Conservation (phyloP, 208 protist species). For the Tritrichomonas foetus region DNA sequence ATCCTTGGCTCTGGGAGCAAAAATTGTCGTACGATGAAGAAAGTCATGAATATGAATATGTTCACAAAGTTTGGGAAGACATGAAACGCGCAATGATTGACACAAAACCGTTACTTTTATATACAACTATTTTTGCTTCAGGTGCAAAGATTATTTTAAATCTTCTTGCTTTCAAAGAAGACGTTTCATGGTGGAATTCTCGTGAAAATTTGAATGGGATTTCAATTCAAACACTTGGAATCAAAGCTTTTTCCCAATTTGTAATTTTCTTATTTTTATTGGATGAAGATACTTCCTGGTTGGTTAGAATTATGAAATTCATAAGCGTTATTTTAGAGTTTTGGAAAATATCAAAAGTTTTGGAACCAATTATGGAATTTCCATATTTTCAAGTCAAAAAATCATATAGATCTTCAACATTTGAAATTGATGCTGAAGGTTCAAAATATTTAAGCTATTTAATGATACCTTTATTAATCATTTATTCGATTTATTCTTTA, state of each 20-base stretch:
- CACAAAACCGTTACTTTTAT: constrained; percentile 81
- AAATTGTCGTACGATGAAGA: neutral
- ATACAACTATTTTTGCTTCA: constrained; percentile 78
- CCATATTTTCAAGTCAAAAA: constrained; percentile 33
- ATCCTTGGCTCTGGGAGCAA: neutral
- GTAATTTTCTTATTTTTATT: constrained; percentile 95
- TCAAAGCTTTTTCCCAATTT: constrained; percentile 77
- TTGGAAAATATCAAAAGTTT: constrained; percentile 87
- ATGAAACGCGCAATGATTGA: constrained; percentile 81
- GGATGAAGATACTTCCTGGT: constrained; percentile 81
- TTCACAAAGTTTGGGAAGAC: constrained; percentile 55
- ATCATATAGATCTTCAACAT: neutral
- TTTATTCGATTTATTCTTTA: constrained; percentile 32
- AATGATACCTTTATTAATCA: constrained; percentile 75
- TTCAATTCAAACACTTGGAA: constrained; percentile 79
- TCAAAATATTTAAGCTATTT: constrained; percentile 81
- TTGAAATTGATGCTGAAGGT: constrained; percentile 60
- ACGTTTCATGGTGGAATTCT: constrained; percentile 70
- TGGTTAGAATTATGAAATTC: constrained; percentile 71
- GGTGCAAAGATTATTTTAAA: constrained; percentile 86
- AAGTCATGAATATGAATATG: neutral
- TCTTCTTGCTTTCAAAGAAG: constrained; percentile 95
- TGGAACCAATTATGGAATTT: constrained; percentile 44
- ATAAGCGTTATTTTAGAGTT: constrained; percentile 71
- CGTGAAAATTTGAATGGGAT: constrained; percentile 83